phyloP scores from a whole-genome alignment of 2,329 filamentous ascomycete species.

The Colletotrichum theobromicola region DNA sequence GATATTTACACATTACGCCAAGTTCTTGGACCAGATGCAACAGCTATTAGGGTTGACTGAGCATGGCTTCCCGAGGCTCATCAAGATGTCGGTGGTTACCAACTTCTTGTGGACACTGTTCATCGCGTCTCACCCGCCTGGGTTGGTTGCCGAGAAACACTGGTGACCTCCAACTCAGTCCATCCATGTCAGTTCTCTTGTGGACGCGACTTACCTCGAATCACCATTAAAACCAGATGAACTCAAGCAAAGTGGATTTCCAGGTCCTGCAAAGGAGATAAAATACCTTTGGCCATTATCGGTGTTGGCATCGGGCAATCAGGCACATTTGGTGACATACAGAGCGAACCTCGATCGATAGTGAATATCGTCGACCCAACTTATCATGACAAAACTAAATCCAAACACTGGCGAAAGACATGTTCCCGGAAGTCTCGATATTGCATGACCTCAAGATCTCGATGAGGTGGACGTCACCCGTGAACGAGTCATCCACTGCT shows the following conservation, averaged over 20 bases:
- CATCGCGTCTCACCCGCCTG: neutral
- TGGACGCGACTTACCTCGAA: too few relatives aligned
- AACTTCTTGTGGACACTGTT: neutral
- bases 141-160: neutral
- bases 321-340: neutral
- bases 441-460: neutral
- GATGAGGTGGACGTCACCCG: neutral
- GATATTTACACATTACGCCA: neutral
- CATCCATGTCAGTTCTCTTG: too few relatives aligned
- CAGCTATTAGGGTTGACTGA: neutral
- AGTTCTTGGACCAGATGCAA: neutral
- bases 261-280: too few relatives aligned
- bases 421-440: neutral
- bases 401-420: neutral
- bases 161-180: too few relatives aligned
- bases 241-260: too few relatives aligned
- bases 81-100: too few relatives aligned
- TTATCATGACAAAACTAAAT: neutral
- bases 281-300: too few relatives aligned
- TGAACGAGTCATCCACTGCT: neutral
- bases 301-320: too few relatives aligned
- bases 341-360: rapidly evolving
- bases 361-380: rapidly evolving
- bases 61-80: neutral
- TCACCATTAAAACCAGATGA: too few relatives aligned